phyloP scores from a whole-genome alignment of 2,329 filamentous ascomycete genomes.

The Coccinonectria pachysandricola region DNA sequence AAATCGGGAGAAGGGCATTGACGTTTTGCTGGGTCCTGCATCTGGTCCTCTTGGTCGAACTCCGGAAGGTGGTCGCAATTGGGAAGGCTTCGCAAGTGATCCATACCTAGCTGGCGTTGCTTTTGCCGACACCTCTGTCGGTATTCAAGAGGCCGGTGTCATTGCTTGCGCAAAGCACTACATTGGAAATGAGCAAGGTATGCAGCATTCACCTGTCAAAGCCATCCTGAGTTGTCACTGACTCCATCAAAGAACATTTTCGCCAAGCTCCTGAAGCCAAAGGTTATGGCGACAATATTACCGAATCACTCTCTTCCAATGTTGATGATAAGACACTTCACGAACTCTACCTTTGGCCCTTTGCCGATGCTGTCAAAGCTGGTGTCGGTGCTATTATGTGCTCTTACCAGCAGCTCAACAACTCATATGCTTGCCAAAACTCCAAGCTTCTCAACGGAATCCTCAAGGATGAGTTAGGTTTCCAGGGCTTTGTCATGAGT shows the following conservation, averaged over 20 bases:
- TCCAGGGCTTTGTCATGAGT: constrained; percentile 72
- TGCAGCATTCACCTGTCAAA: background rate
- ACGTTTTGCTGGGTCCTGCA: constrained; percentile 52
- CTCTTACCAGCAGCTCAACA: constrained; percentile 71
- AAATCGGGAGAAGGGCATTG: constrained; percentile 64
- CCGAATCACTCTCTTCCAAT: constrained; percentile 49
- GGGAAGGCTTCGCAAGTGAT: constrained; percentile 61
- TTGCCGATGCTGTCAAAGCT: constrained; percentile 59
- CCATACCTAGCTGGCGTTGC: constrained; percentile 64
- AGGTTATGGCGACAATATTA: constrained; percentile 46
- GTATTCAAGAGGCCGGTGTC: constrained; percentile 72
- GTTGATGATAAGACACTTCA: constrained; percentile 66
- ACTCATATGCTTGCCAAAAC: constrained; percentile 72
- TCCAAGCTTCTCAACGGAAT: constrained; percentile 64
- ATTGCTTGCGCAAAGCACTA: constrained; percentile 77
- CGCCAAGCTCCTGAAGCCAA: constrained; percentile 49
- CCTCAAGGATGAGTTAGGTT: constrained; percentile 69
- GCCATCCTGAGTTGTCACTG: background rate
- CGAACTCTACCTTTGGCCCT: constrained; percentile 70
- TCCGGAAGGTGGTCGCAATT: constrained; percentile 43
- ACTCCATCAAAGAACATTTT: constrained; percentile 49
- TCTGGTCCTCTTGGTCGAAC: constrained; percentile 36
- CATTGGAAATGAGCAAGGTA: constrained; percentile 59
- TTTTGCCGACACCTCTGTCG: constrained; percentile 62
- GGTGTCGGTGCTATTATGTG: constrained; percentile 57